A percentile compares a stretch with the other conserved stretches of the same genome.
These are phyloP conservation scores for Wallacemonas sp. DNA, from an alignment of 208 protist species.

Conservation along the genomic window DNA sequence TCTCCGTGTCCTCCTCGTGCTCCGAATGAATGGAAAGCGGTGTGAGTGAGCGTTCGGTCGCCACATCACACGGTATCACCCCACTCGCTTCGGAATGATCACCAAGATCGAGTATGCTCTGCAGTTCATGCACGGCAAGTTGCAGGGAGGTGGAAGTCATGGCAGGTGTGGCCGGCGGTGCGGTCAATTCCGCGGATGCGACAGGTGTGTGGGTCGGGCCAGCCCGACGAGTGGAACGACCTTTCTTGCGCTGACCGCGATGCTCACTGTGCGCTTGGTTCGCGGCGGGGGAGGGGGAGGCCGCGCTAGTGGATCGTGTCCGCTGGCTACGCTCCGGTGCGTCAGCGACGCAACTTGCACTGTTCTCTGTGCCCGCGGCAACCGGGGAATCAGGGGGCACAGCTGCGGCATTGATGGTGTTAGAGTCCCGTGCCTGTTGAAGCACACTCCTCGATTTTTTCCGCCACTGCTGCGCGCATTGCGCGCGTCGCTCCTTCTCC, in stretches of 20 bases:
- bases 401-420: too few relatives aligned
- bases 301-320: too few relatives aligned
- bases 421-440: too few relatives aligned
- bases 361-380: too few relatives aligned
- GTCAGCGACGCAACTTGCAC: too few relatives aligned
- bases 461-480: neutral
- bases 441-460: neutral
- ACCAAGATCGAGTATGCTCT: neutral
- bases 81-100: neutral
- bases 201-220: neutral
- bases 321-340: too few relatives aligned
- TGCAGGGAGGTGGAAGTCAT: neutral
- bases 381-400: too few relatives aligned
- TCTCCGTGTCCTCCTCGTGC: constrained; percentile 4
- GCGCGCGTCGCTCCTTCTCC: constrained; percentile 10
- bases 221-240: neutral
- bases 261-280: too few relatives aligned
- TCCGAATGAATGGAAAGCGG: constrained; percentile 5
- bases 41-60: neutral
- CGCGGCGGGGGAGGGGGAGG: too few relatives aligned
- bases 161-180: neutral
- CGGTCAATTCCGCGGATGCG: neutral
- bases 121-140: neutral
- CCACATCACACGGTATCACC: neutral
- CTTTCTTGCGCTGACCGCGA: too few relatives aligned